These are phyloP conservation scores for Sutorius eximius DNA, from an alignment of 1,284 basidiomycete genomes.

Conservation along the genomic window DNA sequence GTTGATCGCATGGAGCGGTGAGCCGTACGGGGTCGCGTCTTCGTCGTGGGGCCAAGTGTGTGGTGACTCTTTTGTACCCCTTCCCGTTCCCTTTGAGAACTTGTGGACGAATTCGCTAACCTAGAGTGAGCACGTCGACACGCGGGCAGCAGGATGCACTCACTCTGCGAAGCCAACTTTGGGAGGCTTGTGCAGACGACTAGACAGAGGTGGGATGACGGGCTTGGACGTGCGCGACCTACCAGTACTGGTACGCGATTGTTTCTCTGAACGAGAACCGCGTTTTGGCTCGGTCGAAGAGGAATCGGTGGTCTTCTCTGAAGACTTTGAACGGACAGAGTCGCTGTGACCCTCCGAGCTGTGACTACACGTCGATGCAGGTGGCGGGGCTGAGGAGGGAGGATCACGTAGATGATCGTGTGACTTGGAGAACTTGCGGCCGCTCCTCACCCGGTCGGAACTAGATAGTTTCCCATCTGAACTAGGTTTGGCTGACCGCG, in stretches of 20 bases:
- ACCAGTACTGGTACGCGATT: conserved; percentile 8
- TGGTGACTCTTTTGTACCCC: conserved; percentile 7
- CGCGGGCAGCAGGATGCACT: conserved; percentile 10
- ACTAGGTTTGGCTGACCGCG: conserved; percentile 12
- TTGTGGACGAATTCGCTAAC: conserved; percentile 31
- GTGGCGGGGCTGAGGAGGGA: conserved; percentile 11
- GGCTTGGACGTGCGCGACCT: conserved; percentile 21
- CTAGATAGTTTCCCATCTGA: conserved; percentile 15
- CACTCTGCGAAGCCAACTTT: conserved; percentile 31
- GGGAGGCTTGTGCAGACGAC: conserved; percentile 17
- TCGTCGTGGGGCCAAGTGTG: conserved; percentile 29
- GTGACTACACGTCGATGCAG: conserved; percentile 14
- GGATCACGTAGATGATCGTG: conserved; percentile 26
- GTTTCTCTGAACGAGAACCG: conserved; percentile 14
- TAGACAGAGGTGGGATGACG: conserved; percentile 31
- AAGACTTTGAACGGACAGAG: conserved; percentile 14
- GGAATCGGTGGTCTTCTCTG: conserved; percentile 10
- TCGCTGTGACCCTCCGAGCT: conserved; percentile 12
- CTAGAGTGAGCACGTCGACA: conserved; percentile 10
- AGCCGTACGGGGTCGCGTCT: conserved; percentile 34
- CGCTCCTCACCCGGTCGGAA: conserved; percentile 19
- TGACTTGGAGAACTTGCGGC: conserved; percentile 20
- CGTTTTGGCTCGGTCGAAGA: conserved; percentile 8
- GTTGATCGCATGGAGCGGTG: conserved; percentile 41
- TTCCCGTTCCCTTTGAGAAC: conserved; percentile 21